Conservation (phyloP, 73 alveolate genomes). For the Blepharisma stoltei region DNA sequence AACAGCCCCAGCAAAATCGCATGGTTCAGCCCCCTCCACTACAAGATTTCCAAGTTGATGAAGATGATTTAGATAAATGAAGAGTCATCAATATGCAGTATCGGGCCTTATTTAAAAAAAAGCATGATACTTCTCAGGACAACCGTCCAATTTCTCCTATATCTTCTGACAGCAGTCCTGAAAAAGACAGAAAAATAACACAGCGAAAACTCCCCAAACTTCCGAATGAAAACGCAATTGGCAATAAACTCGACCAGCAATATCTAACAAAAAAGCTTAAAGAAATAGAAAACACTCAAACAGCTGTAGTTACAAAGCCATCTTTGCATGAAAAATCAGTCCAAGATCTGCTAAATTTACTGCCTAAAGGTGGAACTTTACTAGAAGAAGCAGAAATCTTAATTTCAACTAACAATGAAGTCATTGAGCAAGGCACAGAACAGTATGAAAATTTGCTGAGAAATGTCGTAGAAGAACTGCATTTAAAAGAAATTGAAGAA, state of each 20-base stretch:
- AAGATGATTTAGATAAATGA: constrained; percentile 4
- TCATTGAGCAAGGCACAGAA: neutral
- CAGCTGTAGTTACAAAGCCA: neutral
- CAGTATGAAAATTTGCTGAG: neutral
- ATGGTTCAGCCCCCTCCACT: constrained; percentile 16
- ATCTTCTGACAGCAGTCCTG: neutral
- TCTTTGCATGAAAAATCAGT: neutral
- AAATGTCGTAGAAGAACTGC: neutral
- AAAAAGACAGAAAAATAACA: neutral
- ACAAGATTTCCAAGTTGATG: neutral
- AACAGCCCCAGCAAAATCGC: constrained; percentile 22
- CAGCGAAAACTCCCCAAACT: neutral
- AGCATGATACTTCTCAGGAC: neutral
- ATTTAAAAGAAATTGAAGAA: neutral
- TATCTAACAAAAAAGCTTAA: constrained; percentile 6
- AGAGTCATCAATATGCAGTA: constrained; percentile 22
- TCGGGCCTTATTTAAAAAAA: constrained; percentile 16
- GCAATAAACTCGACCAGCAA: neutral
- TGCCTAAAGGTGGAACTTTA: constrained; percentile 16
- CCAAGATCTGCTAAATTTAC: constrained; percentile 5
- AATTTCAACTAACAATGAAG: neutral
- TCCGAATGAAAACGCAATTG: constrained; percentile 3
- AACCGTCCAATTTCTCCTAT: neutral
- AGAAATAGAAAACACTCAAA: neutral
- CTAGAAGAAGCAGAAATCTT: constrained; percentile 25